Conservation (phyloP, 495 filamentous ascomycete genomes). For the Trichoderma orchidacearum region DNA sequence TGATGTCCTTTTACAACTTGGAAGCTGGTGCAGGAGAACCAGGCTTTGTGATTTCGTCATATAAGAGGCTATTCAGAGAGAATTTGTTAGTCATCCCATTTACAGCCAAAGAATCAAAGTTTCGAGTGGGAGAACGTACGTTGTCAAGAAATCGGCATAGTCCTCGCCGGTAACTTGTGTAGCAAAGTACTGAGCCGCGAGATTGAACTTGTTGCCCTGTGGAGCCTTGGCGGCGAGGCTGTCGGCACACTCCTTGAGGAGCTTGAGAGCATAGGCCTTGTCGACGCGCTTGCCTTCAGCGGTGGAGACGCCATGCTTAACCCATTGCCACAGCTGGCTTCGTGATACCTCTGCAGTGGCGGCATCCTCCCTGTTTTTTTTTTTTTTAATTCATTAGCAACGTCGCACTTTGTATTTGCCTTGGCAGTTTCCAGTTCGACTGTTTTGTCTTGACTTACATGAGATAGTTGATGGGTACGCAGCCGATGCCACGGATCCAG, state of each 20-base stretch:
- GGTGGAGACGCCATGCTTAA: conserved; percentile 69
- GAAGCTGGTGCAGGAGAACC: conserved; percentile 56
- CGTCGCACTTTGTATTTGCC: not conserved
- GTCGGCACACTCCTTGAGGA: conserved; percentile 80
- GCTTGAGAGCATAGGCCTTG: conserved; percentile 74
- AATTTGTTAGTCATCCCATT: conserved; percentile 1
- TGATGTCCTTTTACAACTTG: conserved; percentile 65
- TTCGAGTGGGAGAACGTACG: conserved; percentile 29
- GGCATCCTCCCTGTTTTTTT: conserved; percentile 60
- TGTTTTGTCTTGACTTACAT: conserved; percentile 46
- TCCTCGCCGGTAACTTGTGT: conserved; percentile 92
- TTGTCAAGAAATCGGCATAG: conserved; percentile 93
- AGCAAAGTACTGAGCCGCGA: conserved; percentile 86
- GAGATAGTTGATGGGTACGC: conserved; percentile 96
- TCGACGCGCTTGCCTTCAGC: conserved; percentile 86
- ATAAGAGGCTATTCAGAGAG: conserved; percentile 48
- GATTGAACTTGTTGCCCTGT: conserved; percentile 82
- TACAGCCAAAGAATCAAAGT: not conserved
- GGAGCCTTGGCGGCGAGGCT: conserved; percentile 59
- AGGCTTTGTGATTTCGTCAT: conserved; percentile 88
- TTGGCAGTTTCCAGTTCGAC: not conserved
- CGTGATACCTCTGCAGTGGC: conserved; percentile 93
- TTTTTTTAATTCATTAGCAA: not conserved
- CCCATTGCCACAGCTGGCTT: conserved; percentile 94
- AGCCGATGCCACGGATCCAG: conserved; percentile 89